Percentiles rank a stretch among this genome's conserved stretches.
Evolutionary conservation across 768 basidiomycete genomes (phyloP).

Genomic region (Pleurotus djamor): DNA sequence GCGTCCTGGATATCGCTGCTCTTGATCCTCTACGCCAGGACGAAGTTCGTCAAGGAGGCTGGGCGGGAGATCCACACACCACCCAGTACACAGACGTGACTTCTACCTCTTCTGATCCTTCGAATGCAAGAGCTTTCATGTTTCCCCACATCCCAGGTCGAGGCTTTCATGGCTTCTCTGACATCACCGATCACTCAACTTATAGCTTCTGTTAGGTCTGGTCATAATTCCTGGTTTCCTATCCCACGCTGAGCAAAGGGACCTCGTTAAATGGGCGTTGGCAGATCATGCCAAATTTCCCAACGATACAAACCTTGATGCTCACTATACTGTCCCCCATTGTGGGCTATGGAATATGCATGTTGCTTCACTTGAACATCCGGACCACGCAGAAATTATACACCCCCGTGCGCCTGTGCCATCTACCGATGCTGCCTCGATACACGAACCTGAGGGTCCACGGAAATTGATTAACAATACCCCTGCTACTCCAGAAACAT

Average conservation of each 20-base stretch:
- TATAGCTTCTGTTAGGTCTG: slow-evolving; percentile 54
- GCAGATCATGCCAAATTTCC: slow-evolving; percentile 71
- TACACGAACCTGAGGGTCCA: slow-evolving; percentile 42
- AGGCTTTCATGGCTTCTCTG: slow-evolving; percentile 12
- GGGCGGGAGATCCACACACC: slow-evolving; percentile 41
- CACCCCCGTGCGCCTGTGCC: slow-evolving; percentile 39
- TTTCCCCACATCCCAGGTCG: slow-evolving; percentile 59
- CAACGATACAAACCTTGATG: slow-evolving; percentile 88
- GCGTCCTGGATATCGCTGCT: slow-evolving; percentile 64
- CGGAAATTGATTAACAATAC: slow-evolving; percentile 71
- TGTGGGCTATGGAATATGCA: slow-evolving; percentile 77
- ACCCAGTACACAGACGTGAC: slow-evolving; percentile 28
- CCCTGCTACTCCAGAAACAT: slow-evolving; percentile 58
- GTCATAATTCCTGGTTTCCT: slow-evolving; percentile 81
- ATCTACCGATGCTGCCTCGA: slow-evolving; percentile 12
- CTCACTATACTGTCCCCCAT: slow-evolving; percentile 76
- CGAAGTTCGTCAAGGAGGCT: slow-evolving; percentile 44
- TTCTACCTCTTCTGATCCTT: slow-evolving; percentile 13
- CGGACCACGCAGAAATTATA: slow-evolving; percentile 29
- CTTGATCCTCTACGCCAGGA: slow-evolving; percentile 34
- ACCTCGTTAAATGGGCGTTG: slow-evolving; percentile 73
- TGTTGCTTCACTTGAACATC: slow-evolving; percentile 31
- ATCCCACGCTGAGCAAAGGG: slow-evolving; percentile 56
- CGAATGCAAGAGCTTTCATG: slow-evolving; percentile 32
- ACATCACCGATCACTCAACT: slow-evolving; percentile 9